A percentile compares a stretch with the other conserved stretches of the same genome.
phyloP scores from a whole-genome alignment of 345 rosid species.

The Euphorbia peplus region DNA sequence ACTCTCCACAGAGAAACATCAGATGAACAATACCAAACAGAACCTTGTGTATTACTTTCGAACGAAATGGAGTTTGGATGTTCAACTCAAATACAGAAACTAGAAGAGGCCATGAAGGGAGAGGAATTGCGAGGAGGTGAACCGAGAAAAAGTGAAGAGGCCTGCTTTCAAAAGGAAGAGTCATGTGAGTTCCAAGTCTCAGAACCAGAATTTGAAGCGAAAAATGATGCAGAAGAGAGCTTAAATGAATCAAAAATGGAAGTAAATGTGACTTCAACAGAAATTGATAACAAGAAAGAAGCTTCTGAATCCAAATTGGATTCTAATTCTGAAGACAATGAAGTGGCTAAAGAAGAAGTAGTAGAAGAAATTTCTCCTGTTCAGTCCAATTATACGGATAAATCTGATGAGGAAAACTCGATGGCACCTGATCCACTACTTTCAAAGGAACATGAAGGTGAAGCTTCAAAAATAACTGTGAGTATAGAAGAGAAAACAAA shows the following conservation, averaged over 20 bases:
- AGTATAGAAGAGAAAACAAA: conserved; percentile 3
- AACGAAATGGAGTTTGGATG: conserved; percentile 23
- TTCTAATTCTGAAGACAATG: background rate
- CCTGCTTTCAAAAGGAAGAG: background rate
- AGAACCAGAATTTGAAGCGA: background rate
- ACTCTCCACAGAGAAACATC: conserved; percentile 24
- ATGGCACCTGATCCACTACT: background rate
- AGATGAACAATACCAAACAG: conserved; percentile 25
- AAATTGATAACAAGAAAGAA: conserved; percentile 12
- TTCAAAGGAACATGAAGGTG: conserved; percentile 7
- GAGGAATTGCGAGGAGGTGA: conserved; percentile 23
- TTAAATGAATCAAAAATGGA: background rate
- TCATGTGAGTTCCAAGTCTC: background rate
- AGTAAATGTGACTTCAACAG: background rate
- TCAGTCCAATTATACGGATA: conserved; percentile 6
- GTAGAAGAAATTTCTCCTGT: background rate
- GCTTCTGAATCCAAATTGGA: conserved; percentile 8
- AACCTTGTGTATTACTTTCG: conserved; percentile 27
- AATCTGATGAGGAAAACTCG: background rate
- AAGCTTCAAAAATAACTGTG: conserved; percentile 13
- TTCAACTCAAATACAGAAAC: conserved; percentile 24
- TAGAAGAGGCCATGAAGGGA: conserved; percentile 21
- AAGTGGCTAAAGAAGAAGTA: background rate
- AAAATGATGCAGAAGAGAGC: background rate
- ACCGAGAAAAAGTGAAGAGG: conserved; percentile 9